Conservation (phyloP, 1,284 basidiomycete species). For the Spongispora temasekensis region DNA sequence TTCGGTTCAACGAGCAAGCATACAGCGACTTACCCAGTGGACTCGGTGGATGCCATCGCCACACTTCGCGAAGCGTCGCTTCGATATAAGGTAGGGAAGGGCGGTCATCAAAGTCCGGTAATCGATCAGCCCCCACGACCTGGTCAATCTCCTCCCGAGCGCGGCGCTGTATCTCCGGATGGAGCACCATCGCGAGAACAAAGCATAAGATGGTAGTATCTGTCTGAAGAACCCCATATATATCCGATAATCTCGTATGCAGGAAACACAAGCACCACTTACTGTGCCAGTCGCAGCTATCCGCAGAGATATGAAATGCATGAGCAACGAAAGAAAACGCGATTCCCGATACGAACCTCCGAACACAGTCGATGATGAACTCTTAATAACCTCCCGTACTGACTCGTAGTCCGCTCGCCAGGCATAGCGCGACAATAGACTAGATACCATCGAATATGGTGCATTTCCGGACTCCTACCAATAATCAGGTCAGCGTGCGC, state of each 20-base stretch:
- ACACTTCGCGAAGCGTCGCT: constrained; percentile 9
- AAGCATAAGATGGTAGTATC: constrained; percentile 1
- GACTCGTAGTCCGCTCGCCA: neutral
- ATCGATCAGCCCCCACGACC: constrained; percentile 6
- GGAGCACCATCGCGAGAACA: constrained; percentile 10
- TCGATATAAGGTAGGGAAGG: constrained; percentile 10
- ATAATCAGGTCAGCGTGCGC: neutral
- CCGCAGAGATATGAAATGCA: neutral
- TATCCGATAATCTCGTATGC: neutral
- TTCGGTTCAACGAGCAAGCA: neutral
- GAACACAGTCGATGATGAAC: constrained; percentile 4
- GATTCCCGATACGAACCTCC: neutral
- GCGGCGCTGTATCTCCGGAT: constrained; percentile 7
- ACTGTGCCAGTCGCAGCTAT: constrained; percentile 8
- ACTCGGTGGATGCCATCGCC: constrained; percentile 10
- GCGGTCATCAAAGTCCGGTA: constrained; percentile 6
- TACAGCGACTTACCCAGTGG: constrained; percentile 5
- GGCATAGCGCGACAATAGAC: constrained; percentile 3
- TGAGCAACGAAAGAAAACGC: neutral
- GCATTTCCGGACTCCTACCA: constrained; percentile 3
- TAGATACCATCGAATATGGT: constrained; percentile 1
- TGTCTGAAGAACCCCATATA: neutral
- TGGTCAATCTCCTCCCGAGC: constrained; percentile 13
- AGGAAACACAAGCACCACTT: neutral
- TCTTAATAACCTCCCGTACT: constrained; percentile 1